These are phyloP conservation scores for Ogataea hybrid DNA, from an alignment of 1,139 yeast genomes.

Conservation along the genomic window DNA sequence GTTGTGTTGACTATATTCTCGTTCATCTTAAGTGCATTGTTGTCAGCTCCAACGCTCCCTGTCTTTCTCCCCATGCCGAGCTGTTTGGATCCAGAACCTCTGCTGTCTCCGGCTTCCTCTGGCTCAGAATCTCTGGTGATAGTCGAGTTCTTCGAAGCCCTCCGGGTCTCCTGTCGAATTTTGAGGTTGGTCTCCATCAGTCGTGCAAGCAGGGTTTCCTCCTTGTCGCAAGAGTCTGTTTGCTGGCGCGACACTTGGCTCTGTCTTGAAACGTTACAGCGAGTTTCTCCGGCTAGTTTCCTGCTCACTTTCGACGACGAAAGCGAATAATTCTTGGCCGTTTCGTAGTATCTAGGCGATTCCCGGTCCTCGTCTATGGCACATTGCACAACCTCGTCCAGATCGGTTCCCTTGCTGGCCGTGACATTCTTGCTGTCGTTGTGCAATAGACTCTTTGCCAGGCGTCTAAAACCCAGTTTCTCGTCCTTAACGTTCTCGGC, in stretches of 20 bases:
- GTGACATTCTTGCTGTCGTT: conserved; percentile 13
- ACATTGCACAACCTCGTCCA: conserved; percentile 7
- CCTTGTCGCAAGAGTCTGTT: conserved; percentile 8
- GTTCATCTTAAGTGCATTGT: conserved; percentile 16
- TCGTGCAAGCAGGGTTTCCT: conserved; percentile 14
- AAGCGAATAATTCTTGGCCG: conserved; percentile 18
- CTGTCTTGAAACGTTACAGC: conserved; percentile 10
- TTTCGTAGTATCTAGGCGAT: conserved; percentile 18
- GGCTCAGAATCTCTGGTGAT: conserved; percentile 11
- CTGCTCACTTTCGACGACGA: conserved; percentile 15
- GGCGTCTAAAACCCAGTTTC: conserved; percentile 24
- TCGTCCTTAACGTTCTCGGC: conserved; percentile 27
- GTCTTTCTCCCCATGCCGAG: conserved; percentile 1
- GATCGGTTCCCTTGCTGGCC: conserved; percentile 8
- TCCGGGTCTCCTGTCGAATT: conserved; percentile 8
- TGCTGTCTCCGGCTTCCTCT: conserved; percentile 8
- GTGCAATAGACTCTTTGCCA: conserved; percentile 26
- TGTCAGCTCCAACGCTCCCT: conserved; percentile 7
- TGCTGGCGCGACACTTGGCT: conserved; percentile 10
- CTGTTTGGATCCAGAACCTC: conserved; percentile 9
- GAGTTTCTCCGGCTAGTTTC: conserved; percentile 18
- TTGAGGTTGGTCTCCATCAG: conserved; percentile 17
- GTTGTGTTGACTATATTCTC: conserved; percentile 20
- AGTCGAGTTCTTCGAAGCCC: conserved; percentile 6
- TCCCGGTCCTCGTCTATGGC: conserved; percentile 14